Percentiles rank a stretch among this genome's conserved stretches.
Conservation (phyloP, 1,284 basidiomycete species). For the Inonotus hispidus region DNA sequence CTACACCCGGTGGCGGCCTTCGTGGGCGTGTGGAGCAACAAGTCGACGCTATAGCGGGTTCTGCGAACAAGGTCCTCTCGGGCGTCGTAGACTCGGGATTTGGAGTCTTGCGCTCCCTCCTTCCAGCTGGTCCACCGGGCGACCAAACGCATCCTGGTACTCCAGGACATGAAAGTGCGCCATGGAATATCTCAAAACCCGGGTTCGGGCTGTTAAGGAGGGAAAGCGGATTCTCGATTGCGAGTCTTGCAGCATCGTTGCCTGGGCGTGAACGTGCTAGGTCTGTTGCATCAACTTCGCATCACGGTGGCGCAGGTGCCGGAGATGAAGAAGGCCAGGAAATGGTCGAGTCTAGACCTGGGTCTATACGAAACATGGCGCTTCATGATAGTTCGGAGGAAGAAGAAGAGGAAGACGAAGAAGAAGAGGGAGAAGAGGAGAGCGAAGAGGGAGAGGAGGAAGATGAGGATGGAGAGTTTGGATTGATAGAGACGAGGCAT, state of each 20-base stretch:
- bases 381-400: conserved; percentile 30
- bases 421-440: conserved; percentile 21
- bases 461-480: conserved; percentile 50
- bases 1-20: conserved; percentile 36
- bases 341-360: conserved; percentile 53
- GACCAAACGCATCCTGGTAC: conserved; percentile 27
- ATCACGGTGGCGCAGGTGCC: neutral
- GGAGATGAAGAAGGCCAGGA: conserved; percentile 55
- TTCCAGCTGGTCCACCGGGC: conserved; percentile 29
- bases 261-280: conserved; percentile 35
- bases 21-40: conserved; percentile 77
- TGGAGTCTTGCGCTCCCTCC: conserved; percentile 70
- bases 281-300: conserved; percentile 25
- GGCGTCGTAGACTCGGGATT: conserved; percentile 84
- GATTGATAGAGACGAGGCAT: conserved; percentile 35
- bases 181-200: conserved; percentile 39
- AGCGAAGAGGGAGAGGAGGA: conserved; percentile 48
- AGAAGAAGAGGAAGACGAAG: conserved; percentile 30
- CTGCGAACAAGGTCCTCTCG: conserved; percentile 79
- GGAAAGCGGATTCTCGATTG: conserved; percentile 77
- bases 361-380: conserved; percentile 41
- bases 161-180: conserved; percentile 27
- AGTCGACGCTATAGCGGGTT: conserved; percentile 77
- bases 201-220: conserved; percentile 62
- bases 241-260: conserved; percentile 65